A percentile compares a stretch with the other conserved stretches of the same genome.
Evolutionary conservation across 148 eudicot species (phyloP).

Genomic region (Vaccinium vitisidaea): DNA sequence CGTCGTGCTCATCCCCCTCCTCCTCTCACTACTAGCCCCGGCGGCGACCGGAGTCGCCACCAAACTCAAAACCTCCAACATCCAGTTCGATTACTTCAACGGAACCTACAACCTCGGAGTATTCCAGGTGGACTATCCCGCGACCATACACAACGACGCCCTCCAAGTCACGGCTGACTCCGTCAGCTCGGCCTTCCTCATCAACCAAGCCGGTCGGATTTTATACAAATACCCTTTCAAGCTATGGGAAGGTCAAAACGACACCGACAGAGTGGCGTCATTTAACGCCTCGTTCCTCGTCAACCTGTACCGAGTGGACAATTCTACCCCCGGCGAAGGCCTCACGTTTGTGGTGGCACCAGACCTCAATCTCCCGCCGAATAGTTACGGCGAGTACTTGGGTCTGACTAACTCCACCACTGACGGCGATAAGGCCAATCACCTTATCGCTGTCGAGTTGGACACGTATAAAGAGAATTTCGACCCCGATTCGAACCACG

Average conservation of each 20-base stretch:
- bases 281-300: constrained; percentile 61
- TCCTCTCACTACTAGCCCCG: neutral
- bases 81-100: constrained; percentile 8
- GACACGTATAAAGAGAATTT: constrained; percentile 55
- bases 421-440: constrained; percentile 40
- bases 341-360: constrained; percentile 69
- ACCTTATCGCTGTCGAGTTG: constrained; percentile 66
- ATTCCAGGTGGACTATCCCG: constrained; percentile 13
- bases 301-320: constrained; percentile 30
- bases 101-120: neutral
- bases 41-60: constrained; percentile 3
- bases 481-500: constrained; percentile 73
- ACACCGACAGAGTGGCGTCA: constrained; percentile 34
- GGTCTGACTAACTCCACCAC: constrained; percentile 62
- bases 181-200: constrained; percentile 24
- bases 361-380: constrained; percentile 25
- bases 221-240: constrained; percentile 27
- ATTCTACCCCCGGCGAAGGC: constrained; percentile 56
- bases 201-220: constrained; percentile 48
- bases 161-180: constrained; percentile 82
- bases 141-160: constrained; percentile 45
- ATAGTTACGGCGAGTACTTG: constrained; percentile 53
- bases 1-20: too few species aligned
- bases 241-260: constrained; percentile 42
- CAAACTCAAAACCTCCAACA: neutral